phyloP scores from a whole-genome alignment of 2,329 filamentous ascomycete genomes.

The Colletotrichum sp. region DNA sequence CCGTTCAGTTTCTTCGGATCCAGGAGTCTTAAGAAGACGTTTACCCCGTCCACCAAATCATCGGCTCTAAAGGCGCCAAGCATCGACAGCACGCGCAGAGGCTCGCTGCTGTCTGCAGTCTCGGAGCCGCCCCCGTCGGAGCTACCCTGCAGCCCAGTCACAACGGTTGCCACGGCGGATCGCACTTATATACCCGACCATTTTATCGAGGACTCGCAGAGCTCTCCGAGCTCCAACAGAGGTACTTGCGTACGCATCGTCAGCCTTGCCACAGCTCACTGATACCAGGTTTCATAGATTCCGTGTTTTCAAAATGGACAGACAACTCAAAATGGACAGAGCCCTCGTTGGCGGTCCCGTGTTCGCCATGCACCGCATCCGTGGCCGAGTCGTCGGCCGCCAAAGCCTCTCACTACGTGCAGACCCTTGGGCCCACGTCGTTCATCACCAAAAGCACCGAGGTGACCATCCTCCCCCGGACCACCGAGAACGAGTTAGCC shows the following conservation, averaged over 20 bases:
- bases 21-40: constrained; percentile 40
- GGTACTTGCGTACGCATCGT: constrained; percentile 28
- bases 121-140: constrained; percentile 10
- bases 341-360: constrained; percentile 30
- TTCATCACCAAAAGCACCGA: constrained; percentile 47
- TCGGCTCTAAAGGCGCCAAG: not conserved
- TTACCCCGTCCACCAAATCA: constrained; percentile 24
- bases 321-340: constrained; percentile 23
- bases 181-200: not conserved
- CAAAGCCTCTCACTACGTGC: constrained; percentile 38
- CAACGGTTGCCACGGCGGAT: not conserved
- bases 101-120: constrained; percentile 9
- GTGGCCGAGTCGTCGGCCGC: constrained; percentile 30
- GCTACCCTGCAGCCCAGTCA: not conserved
- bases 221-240: constrained; percentile 33
- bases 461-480: constrained; percentile 37
- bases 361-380: constrained; percentile 37
- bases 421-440: constrained; percentile 45
- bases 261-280: constrained; percentile 21
- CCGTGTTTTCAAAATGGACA: constrained; percentile 51
- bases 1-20: constrained; percentile 50
- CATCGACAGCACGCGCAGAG: constrained; percentile 12
- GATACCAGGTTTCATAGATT: constrained; percentile 37
- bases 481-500: constrained; percentile 36
- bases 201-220: constrained; percentile 5